phyloP scores from a whole-genome alignment of 2,329 filamentous ascomycete genomes.

The Trematosphaeria pertusa region DNA sequence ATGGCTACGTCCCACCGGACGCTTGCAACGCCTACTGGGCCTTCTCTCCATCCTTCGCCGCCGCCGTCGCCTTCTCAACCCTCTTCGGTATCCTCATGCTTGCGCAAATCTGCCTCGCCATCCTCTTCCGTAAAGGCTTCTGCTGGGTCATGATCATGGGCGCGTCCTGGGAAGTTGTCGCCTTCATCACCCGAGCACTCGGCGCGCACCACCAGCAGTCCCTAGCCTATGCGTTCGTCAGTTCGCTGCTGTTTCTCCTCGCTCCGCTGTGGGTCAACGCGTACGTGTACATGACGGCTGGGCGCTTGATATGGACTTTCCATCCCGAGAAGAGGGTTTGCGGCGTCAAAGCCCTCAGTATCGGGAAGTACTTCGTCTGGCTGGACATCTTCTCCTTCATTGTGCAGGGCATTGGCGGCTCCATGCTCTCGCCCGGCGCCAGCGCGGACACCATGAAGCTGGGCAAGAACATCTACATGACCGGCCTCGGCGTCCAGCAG shows the following conservation, averaged over 20 bases:
- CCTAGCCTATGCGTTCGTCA: conserved; percentile 35
- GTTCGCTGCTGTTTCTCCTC: conserved; percentile 54
- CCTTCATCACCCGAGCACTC: conserved; percentile 51
- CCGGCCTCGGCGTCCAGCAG: conserved; percentile 32
- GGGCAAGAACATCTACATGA: conserved; percentile 55
- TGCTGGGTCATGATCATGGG: conserved; percentile 57
- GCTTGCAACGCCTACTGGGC: conserved; percentile 38
- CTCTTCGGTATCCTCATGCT: conserved; percentile 34
- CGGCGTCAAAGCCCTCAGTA: conserved; percentile 45
- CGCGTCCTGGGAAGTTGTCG: conserved; percentile 51
- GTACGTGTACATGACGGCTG: conserved; percentile 51
- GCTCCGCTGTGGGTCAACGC: conserved; percentile 55
- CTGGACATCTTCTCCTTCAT: conserved; percentile 56
- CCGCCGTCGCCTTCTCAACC: conserved; percentile 28
- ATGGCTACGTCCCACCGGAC: conserved; percentile 30
- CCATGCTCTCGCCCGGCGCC: conserved; percentile 41
- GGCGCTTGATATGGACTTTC: conserved; percentile 51
- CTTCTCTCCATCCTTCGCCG: conserved; percentile 30
- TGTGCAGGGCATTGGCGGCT: conserved; percentile 51
- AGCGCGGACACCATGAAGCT: conserved; percentile 35
- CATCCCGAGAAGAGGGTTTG: conserved; percentile 42
- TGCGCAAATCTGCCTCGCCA: conserved; percentile 27
- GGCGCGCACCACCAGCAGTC: conserved; percentile 51
- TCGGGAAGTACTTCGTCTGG: conserved; percentile 53
- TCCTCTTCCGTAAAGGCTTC: conserved; percentile 42